Percentiles rank a stretch among this genome's conserved stretches.
phyloP scores from a whole-genome alignment of 306 rosid species.

The peach (Prunus persica) region Prunus_persica_NCBIv2 NC_034009.1:702501-703000 shows the following conservation, averaged over 20 bases:
- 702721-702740: background rate
- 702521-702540: conserved; percentile 38
- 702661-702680: background rate
- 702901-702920: too few species aligned
- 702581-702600: conserved; percentile 31
- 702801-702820: background rate
- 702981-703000: too few species aligned
- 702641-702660: background rate
- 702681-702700: too few species aligned
- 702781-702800: background rate
- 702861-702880: background rate
- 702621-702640: conserved; percentile 21
- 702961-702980: too few species aligned
- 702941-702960: too few species aligned
- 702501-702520: conserved; percentile 38
- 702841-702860: background rate
- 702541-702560: conserved; percentile 33
- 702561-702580: conserved; percentile 31
- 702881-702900: background rate
- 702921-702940: too few species aligned
- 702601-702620: conserved; percentile 29
- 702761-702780: too few species aligned
- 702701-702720: background rate
- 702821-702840: background rate
- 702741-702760: background rate